Evolutionary conservation across 108 stramenopile genomes (phyloP).

Genomic region (Pseudonitzschia delicatissima): DNA sequence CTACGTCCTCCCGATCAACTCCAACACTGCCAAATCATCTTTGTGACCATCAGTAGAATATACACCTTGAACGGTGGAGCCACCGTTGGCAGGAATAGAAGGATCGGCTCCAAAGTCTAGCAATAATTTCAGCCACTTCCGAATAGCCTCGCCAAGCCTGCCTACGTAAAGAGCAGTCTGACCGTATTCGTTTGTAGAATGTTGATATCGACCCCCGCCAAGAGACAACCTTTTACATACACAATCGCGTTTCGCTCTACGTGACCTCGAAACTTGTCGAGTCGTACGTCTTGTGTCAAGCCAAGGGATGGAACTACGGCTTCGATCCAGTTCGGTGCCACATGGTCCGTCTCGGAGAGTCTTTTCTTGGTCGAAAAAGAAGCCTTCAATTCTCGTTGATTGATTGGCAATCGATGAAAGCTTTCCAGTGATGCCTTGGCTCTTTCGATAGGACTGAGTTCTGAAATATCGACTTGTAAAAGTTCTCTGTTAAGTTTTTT

Average conservation of each 20-base stretch:
- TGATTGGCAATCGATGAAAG: constrained; percentile 44
- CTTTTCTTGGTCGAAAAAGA: constrained; percentile 36
- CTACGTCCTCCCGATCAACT: neutral
- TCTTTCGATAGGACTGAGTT: constrained; percentile 18
- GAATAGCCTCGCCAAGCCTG: no score
- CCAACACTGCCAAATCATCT: neutral
- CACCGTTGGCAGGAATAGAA: constrained; percentile 51
- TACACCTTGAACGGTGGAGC: constrained; percentile 39
- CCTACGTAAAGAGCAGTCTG: constrained; percentile 77
- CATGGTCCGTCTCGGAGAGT: constrained; percentile 33
- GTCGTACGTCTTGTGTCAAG: constrained; percentile 59
- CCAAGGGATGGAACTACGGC: constrained; percentile 53
- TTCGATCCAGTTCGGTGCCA: constrained; percentile 48
- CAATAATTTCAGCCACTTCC: constrained; percentile 36
- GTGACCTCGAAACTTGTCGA: constrained; percentile 66
- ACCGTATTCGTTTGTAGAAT: constrained; percentile 45
- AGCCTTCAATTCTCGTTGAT: constrained; percentile 42
- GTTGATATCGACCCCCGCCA: constrained; percentile 67
- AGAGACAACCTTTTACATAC: constrained; percentile 51
- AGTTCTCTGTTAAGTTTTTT: constrained; percentile 9
- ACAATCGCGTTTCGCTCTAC: constrained; percentile 48
- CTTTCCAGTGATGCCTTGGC: constrained; percentile 39
- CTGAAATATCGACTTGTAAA: neutral
- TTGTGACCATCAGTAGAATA: constrained; percentile 8
- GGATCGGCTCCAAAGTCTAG: constrained; percentile 63